Conservation (phyloP, 345 rosid species). For the Triadica sebifera region DNA sequence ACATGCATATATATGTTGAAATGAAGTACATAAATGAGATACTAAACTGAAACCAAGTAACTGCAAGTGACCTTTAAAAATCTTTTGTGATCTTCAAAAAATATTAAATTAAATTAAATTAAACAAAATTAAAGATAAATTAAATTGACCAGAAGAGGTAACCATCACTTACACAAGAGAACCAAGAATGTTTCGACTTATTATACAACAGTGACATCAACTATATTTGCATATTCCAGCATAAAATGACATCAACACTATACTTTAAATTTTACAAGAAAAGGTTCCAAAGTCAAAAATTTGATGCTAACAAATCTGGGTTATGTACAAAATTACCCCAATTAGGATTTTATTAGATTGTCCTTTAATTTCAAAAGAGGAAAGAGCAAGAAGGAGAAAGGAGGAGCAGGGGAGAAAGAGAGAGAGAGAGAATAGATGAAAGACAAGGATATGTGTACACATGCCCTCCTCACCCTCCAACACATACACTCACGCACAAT, state of each 20-base stretch:
- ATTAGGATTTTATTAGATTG: background rate
- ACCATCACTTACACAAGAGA: background rate
- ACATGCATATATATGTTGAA: background rate
- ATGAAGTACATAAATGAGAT: background rate
- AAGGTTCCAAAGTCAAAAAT: background rate
- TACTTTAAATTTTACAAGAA: background rate
- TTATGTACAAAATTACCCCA: background rate
- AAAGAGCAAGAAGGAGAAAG: background rate
- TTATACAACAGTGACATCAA: background rate
- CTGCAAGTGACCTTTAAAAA: background rate
- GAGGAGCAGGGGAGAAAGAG: background rate
- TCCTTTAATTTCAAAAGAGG: background rate
- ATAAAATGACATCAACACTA: background rate
- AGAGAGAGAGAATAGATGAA: background rate
- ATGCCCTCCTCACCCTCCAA: background rate
- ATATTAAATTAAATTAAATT: too few species aligned
- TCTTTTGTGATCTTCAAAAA: background rate
- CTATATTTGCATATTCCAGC: background rate
- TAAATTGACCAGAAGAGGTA: conserved; percentile 1
- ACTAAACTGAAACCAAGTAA: background rate
- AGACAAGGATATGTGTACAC: background rate
- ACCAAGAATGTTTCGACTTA: background rate
- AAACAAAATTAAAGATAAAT: background rate
- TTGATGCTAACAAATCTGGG: background rate
- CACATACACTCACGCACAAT: background rate